Percentiles rank a stretch among this genome's conserved stretches.
Conservation (phyloP, 1,284 basidiomycete genomes). For the Vanrija humicola region DNA sequence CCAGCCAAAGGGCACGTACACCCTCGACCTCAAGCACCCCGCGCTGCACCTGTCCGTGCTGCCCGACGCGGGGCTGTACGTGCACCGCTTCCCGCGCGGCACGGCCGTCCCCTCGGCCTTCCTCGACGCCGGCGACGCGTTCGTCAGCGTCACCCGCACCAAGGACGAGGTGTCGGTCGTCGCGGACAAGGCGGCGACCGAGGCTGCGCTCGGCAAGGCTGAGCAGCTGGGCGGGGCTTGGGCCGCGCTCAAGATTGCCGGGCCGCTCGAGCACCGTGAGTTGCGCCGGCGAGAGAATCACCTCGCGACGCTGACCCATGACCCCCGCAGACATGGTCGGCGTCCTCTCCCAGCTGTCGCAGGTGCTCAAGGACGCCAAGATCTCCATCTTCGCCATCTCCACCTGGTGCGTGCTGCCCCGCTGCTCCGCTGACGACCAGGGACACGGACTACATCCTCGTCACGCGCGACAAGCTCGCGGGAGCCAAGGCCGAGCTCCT, state of each 20-base stretch:
- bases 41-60: constrained; percentile 51
- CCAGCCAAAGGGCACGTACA: not conserved
- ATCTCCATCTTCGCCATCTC: constrained; percentile 63
- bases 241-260: constrained; percentile 60
- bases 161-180: constrained; percentile 61
- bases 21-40: constrained; percentile 16
- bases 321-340: constrained; percentile 55
- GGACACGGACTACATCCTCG: constrained; percentile 35
- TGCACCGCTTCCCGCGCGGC: constrained; percentile 48
- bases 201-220: constrained; percentile 23
- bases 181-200: constrained; percentile 39
- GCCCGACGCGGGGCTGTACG: constrained; percentile 51
- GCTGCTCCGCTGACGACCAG: constrained; percentile 12
- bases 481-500: constrained; percentile 18
- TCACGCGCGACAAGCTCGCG: constrained; percentile 21
- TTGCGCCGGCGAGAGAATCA: not conserved
- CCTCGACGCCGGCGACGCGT: constrained; percentile 35
- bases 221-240: constrained; percentile 49
- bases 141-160: constrained; percentile 61
- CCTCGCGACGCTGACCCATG: constrained; percentile 2
- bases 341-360: constrained; percentile 57
- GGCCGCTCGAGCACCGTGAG: constrained; percentile 64
- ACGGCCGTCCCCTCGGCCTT: constrained; percentile 27
- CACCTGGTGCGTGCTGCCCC: constrained; percentile 57
- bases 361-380: constrained; percentile 56